Evolutionary conservation across 495 filamentous ascomycete species (phyloP).

Genomic region (Aspergillus sclerotiicarbonarius): DNA sequence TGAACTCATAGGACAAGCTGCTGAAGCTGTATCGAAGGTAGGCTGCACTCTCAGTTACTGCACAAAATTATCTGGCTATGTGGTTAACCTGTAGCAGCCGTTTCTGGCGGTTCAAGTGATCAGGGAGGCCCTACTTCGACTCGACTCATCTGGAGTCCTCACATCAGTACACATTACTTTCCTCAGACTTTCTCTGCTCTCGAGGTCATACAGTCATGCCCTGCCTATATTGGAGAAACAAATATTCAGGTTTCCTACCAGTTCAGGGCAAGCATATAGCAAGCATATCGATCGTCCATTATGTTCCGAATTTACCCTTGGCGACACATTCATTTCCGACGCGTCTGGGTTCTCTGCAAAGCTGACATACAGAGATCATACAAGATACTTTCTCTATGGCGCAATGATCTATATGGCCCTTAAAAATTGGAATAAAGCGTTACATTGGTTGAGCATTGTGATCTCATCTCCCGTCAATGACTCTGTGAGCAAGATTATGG

Average conservation of each 20-base stretch:
- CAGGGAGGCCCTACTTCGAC: constrained; percentile 62
- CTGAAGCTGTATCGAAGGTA: constrained; percentile 43
- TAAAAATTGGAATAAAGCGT: constrained; percentile 69
- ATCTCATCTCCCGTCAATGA: constrained; percentile 61
- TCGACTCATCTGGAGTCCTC: constrained; percentile 69
- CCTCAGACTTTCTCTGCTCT: constrained; percentile 56
- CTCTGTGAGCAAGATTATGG: constrained; percentile 69
- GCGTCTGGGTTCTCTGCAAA: constrained; percentile 56
- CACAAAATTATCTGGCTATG: neutral
- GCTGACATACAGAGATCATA: constrained; percentile 56
- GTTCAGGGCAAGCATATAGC: constrained; percentile 28
- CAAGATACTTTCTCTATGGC: constrained; percentile 77
- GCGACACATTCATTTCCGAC: constrained; percentile 52
- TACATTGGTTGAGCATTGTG: constrained; percentile 66
- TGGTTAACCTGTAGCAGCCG: constrained; percentile 44
- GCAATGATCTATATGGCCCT: constrained; percentile 75
- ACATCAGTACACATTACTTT: constrained; percentile 66
- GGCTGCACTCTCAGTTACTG: constrained; percentile 10
- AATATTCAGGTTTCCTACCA: constrained; percentile 63
- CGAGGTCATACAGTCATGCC: constrained; percentile 51
- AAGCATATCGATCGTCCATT: constrained; percentile 18
- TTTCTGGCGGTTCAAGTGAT: constrained; percentile 58
- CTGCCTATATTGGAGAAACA: constrained; percentile 67
- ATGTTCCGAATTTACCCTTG: constrained; percentile 32
- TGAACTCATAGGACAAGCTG: constrained; percentile 42